Conservation (phyloP, 345 rosid genomes). For the Eucalyptus cloeziana region DNA sequence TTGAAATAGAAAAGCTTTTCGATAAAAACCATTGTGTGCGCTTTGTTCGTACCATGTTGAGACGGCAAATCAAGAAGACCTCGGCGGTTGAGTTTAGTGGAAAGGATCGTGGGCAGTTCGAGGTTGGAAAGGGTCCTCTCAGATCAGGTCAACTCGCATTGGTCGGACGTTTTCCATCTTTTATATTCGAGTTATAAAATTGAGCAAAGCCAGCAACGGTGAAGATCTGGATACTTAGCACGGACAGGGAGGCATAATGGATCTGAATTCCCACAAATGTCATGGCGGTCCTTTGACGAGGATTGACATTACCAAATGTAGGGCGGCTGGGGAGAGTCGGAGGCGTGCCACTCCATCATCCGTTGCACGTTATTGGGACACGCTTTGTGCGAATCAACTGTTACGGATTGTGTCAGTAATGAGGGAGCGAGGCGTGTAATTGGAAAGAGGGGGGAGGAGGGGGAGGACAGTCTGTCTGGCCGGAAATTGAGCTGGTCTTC, state of each 20-base stretch:
- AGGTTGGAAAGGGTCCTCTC: not conserved
- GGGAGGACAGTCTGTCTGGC: not conserved
- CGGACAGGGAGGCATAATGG: not conserved
- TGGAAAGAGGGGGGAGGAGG: not conserved
- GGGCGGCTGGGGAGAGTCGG: not conserved
- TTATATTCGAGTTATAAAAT: not conserved
- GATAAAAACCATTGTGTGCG: not conserved
- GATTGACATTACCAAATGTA: not conserved
- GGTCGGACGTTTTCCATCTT: not conserved
- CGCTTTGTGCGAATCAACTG: not conserved
- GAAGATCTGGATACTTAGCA: not conserved
- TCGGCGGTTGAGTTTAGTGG: not conserved
- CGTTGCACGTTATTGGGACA: not conserved
- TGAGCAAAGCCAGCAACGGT: not conserved
- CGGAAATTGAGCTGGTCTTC: not conserved
- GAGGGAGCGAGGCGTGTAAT: not conserved
- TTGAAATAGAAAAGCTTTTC: not conserved
- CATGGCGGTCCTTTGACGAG: not conserved
- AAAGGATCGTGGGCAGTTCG: not conserved
- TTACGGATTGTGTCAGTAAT: not conserved
- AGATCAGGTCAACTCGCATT: not conserved
- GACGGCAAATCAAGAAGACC: not conserved
- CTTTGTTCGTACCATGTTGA: not conserved
- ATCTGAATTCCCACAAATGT: not conserved
- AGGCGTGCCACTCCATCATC: not conserved